Base-by-base conservation (phyloP, 1,284 basidiomycete species). In the Cryptococcus sp. region DNA sequence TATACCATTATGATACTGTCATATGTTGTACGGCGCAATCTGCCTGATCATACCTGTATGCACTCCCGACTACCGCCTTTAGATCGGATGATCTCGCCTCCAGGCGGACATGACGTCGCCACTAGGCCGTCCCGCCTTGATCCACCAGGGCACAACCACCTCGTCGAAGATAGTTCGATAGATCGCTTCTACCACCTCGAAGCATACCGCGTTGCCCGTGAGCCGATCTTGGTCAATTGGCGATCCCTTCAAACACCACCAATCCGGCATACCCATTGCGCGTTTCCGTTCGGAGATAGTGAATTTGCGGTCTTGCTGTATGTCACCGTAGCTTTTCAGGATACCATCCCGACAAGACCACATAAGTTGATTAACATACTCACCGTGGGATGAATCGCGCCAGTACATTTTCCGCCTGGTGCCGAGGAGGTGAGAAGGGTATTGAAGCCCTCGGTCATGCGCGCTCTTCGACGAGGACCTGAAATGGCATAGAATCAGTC, bases 191-290 rank as follows among this genome's bases (percentile, higher is more conserved):
- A 64, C 60, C 3, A 48, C 39, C 22, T 59, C 57, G 27, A 47
- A 59, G 38, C 57, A 59, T 3, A 59, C 52, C 4, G 52, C 57
- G 30, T 59, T 59, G 13, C 57, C 57, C 3, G 57, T 59, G 17
- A 47, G 35, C 15, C 53, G 40, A 38, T 59, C 53, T 25, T 59
- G 57, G 16, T 68, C 64, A 0, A 50, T 23, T 0, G 59, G 55
- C 2, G 38, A 47, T 2, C 69, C 70, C 13, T 39, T 30, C 3
- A 72, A 54, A 5, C n/a, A 13, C 43, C 66, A 68, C 2, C 25
- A 23, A 48, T 72, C 70, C 3, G 68, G 70, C 20, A 70, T 60
- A 3, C 68, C 70, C 54, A 64, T 63, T 20, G 65, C 52, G 5
- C 70, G 58, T 27, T 67, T 68, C 2, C 70, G 47, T 41, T 72